Evolutionary conservation across 305 asterid genomes (phyloP), one percentile per base, ranked within the genome.

Genomic region (Solanum hybrid): DNA sequence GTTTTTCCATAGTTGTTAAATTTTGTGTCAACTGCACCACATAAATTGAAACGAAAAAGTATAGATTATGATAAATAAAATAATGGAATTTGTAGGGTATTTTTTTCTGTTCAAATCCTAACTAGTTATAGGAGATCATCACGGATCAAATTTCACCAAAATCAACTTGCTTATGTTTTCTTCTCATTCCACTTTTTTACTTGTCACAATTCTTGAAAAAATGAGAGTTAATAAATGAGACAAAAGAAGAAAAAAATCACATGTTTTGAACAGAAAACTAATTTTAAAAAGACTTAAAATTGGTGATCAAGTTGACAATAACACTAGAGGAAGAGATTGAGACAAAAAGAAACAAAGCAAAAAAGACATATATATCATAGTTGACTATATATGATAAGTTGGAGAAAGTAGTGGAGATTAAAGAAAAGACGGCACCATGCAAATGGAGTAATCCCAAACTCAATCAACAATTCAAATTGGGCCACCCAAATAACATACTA

Each of bases 361-460:
- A 78, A 61, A 84, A 37, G 88, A 84, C 87, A 31, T 33, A 31
- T 46, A 46, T 28, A 84, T 46, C 31, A 51, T 51, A 12, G 87
- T 84, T 84, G 75, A 84, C 87, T 74, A 74, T 29, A 14, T 31
- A 29, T 74, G 80, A 74, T 29, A 74, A 74, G 37, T 28, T 24
- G n/a, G 11, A 74, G 80, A 51, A 84, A 84, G 75, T 84, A 29
- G 88, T 51, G 88, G 75, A 51, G 31, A 84, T 83, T 84, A 31
- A 84, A 51, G 42, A 84, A 84, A 84, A 11, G 42, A 84, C 88
- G 75, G 75, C 88, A 84, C 75, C 75, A 84, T 84, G 75, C 75
- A 84, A 84, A 84, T 84, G 88, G 88, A 51, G 87, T 51, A 84
- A 57, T 24, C 87, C 87, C 87, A 84, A 84, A 51, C 42, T 61